Evolutionary conservation across 352 stramenopile genomes (phyloP).

Genomic region (Pythium phragmiticola): DNA sequence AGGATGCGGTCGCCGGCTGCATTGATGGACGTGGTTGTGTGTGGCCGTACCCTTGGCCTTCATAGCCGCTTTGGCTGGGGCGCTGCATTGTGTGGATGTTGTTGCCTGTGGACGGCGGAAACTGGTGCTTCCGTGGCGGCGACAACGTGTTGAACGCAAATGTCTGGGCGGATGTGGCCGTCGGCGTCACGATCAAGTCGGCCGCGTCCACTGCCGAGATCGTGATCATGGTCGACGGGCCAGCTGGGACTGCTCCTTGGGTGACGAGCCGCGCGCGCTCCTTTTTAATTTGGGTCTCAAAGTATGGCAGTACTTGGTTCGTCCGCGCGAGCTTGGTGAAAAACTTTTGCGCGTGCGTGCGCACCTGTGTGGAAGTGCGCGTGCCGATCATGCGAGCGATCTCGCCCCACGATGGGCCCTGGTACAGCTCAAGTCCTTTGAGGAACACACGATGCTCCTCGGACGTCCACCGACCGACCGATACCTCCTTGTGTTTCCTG

Average conservation of each 20-base stretch:
- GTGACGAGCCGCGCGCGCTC: constrained; percentile 57
- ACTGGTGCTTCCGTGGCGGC: constrained; percentile 37
- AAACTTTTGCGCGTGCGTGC: constrained; percentile 88
- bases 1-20: neutral
- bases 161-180: constrained; percentile 34
- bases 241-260: constrained; percentile 32
- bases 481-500: constrained; percentile 49
- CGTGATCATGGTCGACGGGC: neutral
- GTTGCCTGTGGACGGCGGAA: neutral
- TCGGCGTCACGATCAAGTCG: constrained; percentile 43
- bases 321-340: constrained; percentile 83
- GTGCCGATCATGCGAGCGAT: constrained; percentile 83
- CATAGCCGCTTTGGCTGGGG: constrained; percentile 10
- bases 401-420: constrained; percentile 77
- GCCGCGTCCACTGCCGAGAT: constrained; percentile 5
- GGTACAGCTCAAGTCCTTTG: constrained; percentile 79
- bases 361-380: constrained; percentile 81
- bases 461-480: constrained; percentile 72
- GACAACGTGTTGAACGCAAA: constrained; percentile 44
- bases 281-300: constrained; percentile 73
- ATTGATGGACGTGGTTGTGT: constrained; percentile 1
- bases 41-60: constrained; percentile 17
- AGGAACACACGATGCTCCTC: constrained; percentile 80
- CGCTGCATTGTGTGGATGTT: neutral
- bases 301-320: constrained; percentile 73